A percentile compares a stretch with the other conserved stretches of the same genome.
These are phyloP conservation scores for Eucalyptus coolabah DNA, from an alignment of 345 rosid genomes.

Conservation along the genomic window DNA sequence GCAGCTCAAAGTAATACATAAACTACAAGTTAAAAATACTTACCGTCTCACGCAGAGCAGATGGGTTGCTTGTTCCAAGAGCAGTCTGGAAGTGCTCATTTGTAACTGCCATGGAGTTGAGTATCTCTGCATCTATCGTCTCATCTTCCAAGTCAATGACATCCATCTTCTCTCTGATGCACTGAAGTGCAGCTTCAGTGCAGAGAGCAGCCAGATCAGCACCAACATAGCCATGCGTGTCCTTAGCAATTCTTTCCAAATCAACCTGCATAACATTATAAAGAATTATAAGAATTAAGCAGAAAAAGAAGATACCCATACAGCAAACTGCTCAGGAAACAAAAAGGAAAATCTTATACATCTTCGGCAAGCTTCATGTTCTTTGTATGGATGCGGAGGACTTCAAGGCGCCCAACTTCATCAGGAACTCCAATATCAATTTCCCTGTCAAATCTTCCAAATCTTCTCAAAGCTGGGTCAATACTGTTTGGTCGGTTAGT, in stretches of 20 bases:
- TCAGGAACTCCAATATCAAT: constrained; percentile 96
- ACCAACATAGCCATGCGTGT: constrained; percentile 97
- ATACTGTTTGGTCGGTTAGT: constrained; percentile 96
- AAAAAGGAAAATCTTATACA: constrained; percentile 13
- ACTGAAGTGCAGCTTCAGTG: constrained; percentile 95
- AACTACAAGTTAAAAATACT: neutral
- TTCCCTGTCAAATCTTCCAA: constrained; percentile 92
- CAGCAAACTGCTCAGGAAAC: neutral
- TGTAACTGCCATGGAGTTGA: constrained; percentile 84
- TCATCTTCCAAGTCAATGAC: constrained; percentile 97
- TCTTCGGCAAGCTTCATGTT: constrained; percentile 95
- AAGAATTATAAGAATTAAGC: neutral
- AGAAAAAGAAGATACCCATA: neutral
- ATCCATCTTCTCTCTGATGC: constrained; percentile 97
- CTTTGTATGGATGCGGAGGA: constrained; percentile 93
- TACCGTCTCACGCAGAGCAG: constrained; percentile 9
- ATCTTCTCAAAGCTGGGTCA: constrained; percentile 91
- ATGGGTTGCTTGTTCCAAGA: constrained; percentile 13
- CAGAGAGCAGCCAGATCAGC: constrained; percentile 97
- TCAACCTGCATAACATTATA: constrained; percentile 43
- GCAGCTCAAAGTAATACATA: neutral
- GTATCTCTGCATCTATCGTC: constrained; percentile 82
- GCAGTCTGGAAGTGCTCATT: constrained; percentile 91
- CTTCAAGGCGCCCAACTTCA: constrained; percentile 97
- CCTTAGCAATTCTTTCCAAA: constrained; percentile 74